Evolutionary conservation across 2,329 filamentous ascomycete species (phyloP).

Genomic region (Arachnomyces sp.): DNA sequence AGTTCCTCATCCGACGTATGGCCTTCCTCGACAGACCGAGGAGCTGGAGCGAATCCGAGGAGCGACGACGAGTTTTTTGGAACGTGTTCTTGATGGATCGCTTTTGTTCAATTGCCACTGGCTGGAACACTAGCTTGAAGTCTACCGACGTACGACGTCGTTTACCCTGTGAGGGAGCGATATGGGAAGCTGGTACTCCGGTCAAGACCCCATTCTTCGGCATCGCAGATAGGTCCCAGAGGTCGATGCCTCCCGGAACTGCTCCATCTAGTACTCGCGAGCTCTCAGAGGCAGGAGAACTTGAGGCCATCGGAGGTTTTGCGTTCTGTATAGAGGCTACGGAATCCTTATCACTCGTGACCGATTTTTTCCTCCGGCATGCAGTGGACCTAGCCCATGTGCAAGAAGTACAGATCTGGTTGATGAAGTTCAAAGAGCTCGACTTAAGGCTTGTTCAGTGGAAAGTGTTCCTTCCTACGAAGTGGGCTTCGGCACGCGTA

Average conservation of each 20-base stretch:
- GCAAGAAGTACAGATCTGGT: slow-evolving; percentile 25
- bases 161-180: slow-evolving; percentile 27
- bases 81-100: slow-evolving; percentile 31
- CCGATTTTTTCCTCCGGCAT: slow-evolving; percentile 30
- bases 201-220: slow-evolving; percentile 34
- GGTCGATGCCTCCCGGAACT: slow-evolving; percentile 5
- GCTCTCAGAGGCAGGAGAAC: slow-evolving; percentile 13
- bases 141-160: slow-evolving; percentile 27
- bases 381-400: slow-evolving; percentile 20
- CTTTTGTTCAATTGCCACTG: slow-evolving; percentile 29
- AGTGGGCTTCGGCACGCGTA: slow-evolving; percentile 25
- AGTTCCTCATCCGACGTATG: slow-evolving; percentile 29
- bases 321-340: slow-evolving; percentile 26
- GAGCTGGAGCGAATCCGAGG: slow-evolving; percentile 28
- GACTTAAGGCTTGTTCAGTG: slow-evolving; percentile 26
- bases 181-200: slow-evolving; percentile 23
- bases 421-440: slow-evolving; percentile 26
- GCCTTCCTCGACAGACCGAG: slow-evolving; percentile 24
- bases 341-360: slow-evolving; percentile 28
- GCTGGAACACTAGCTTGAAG: slow-evolving; percentile 30
- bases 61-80: slow-evolving; percentile 32
- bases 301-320: slow-evolving; percentile 25
- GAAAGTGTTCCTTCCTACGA: slow-evolving; percentile 23
- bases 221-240: slow-evolving; percentile 23
- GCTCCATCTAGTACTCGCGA: background rate